Base-by-base conservation (phyloP, 2,329 filamentous ascomycete species). In the Sordariomycetes sp. region DNA sequence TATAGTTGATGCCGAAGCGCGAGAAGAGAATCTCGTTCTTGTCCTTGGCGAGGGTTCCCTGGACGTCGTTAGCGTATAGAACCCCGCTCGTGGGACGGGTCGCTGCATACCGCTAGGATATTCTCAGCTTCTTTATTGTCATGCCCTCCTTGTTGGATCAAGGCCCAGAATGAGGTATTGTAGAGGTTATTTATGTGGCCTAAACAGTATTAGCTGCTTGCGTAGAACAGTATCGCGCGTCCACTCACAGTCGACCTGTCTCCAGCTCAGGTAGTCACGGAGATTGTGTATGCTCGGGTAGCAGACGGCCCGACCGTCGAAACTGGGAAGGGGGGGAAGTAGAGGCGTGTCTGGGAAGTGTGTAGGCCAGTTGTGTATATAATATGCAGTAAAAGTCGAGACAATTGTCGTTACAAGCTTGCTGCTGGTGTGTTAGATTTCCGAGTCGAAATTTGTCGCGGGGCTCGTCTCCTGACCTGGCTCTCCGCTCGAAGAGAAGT, bases 151-250 rank as follows among this genome's bases (percentile, higher is more conserved):
- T 82, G 75, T 61, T 89, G 82, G 24, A 97, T 86, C 64, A 99
- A 75, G 1, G 86, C 77, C 94, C 94, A 99, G 69, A 97, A 97
- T 0, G 90, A 89, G 0, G 94, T 99, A 68, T 99, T 99, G 71
- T 96, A 99, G 4, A 99, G 80, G 66, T 99, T 99, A 70, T 99
- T 99, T 64, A 99, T 95, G 68, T 99, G 94, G 62, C 89, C 89
- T 92, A 59, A 0, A 25, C 12, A 2, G 20, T 24, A 39, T 68
- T 60, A 65, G 63, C 34, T 12, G 54, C 32, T 32, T 3, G 25
- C 13, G 15, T 12, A n/a, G 36, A 8, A 17, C 71, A 39, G 8
- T 32, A 32, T 7, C 4, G 10, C 5, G 85, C 69, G n/a, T 32
- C 68, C 17, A 56, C 54, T 17, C 22, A 94, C 94, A 97, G 69